Conservation (phyloP, 2,329 filamentous ascomycete species). For the Aspergillus thermomutatus region DNA sequence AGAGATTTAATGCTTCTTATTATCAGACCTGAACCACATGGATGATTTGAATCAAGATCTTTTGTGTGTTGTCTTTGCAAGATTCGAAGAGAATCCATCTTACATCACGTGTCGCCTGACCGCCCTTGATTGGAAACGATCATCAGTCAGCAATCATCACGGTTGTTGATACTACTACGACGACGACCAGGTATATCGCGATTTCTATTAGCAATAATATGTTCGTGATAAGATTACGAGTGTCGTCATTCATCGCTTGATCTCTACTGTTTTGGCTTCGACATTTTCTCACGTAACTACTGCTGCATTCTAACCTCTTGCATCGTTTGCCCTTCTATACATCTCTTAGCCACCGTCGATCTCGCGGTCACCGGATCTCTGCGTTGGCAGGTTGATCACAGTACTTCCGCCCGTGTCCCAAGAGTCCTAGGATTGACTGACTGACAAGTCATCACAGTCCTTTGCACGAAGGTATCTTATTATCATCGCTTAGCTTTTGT, state of each 20-base stretch:
- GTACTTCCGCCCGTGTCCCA: constrained; percentile 8
- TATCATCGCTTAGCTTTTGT: constrained; percentile 5
- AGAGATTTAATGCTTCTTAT: neutral
- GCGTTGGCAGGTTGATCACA: constrained; percentile 30
- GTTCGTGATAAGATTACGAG: neutral
- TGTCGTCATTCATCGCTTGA: neutral
- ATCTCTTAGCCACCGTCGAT: constrained; percentile 22
- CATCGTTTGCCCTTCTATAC: neutral
- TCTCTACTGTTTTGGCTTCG: neutral
- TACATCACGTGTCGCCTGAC: neutral
- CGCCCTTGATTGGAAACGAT: neutral
- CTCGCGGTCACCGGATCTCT: constrained; percentile 35
- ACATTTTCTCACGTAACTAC: neutral
- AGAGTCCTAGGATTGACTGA: constrained; percentile 4
- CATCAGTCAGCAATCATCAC: neutral
- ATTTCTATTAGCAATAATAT: neutral
- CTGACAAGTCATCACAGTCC: constrained; percentile 15
- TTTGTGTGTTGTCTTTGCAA: neutral
- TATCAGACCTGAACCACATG: neutral
- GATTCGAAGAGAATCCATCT: neutral
- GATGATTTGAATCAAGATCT: neutral
- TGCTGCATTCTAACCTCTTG: neutral
- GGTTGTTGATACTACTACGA: neutral
- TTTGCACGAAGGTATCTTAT: constrained; percentile 1
- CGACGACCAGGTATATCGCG: neutral